phyloP scores from a whole-genome alignment of 1,284 basidiomycete species.

The Ceratobasidium sp. region DNA sequence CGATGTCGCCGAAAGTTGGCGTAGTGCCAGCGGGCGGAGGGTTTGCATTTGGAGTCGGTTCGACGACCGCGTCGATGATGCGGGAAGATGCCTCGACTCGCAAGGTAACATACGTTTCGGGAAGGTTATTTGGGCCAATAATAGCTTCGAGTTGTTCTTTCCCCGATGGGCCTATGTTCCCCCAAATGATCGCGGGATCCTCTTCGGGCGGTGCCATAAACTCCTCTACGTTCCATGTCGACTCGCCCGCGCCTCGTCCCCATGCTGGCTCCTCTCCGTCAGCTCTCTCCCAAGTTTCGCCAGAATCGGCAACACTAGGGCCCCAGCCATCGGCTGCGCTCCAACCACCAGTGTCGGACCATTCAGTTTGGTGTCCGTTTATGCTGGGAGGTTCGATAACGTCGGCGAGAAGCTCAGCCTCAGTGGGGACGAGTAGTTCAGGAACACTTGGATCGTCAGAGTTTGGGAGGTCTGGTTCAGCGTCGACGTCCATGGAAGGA shows the following conservation, averaged over 20 bases:
- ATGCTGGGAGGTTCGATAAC: slow-evolving; percentile 38
- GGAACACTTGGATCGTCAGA: not conserved
- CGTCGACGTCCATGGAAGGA: not conserved
- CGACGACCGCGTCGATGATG: slow-evolving; percentile 24
- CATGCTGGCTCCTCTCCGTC: not conserved
- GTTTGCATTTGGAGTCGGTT: slow-evolving; percentile 29
- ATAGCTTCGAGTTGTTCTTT: slow-evolving; percentile 31
- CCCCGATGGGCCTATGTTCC: slow-evolving; percentile 23
- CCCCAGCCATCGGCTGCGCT: slow-evolving; percentile 15
- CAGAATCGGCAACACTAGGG: not conserved
- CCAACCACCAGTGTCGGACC: not conserved
- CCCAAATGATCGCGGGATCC: slow-evolving; percentile 32
- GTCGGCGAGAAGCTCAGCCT: slow-evolving; percentile 24
- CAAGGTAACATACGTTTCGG: slow-evolving; percentile 38
- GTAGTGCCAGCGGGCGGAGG: not conserved
- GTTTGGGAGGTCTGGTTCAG: not conserved
- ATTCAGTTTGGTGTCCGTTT: slow-evolving; percentile 38
- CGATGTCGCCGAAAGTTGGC: slow-evolving; percentile 29
- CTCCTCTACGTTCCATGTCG: slow-evolving; percentile 22
- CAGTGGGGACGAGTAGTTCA: slow-evolving; percentile 15
- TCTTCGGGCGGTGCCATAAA: slow-evolving; percentile 27
- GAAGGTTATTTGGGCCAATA: slow-evolving; percentile 35
- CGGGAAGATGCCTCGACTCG: slow-evolving; percentile 38
- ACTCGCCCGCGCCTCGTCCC: not conserved
- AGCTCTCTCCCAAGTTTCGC: slow-evolving; percentile 1